A percentile compares a stretch with the other conserved stretches of the same genome.
These are phyloP conservation scores for Catharanthus roseus DNA, from an alignment of 257 asterid genomes.

Conservation along the genomic window DNA sequence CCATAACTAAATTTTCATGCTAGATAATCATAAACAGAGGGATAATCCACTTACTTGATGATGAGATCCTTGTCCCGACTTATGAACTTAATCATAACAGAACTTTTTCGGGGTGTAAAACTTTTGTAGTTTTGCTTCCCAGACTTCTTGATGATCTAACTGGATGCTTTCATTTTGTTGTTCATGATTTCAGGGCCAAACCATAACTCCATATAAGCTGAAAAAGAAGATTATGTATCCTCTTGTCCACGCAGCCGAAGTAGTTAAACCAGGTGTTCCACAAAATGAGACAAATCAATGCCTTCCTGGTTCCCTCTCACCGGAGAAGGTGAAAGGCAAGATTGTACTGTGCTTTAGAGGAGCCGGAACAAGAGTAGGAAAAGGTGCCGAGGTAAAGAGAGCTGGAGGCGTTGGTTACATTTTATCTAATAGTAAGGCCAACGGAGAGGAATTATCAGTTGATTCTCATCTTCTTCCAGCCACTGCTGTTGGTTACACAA, in stretches of 20 bases:
- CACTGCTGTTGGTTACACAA: slow-evolving; percentile 27
- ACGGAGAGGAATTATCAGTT: slow-evolving; percentile 36
- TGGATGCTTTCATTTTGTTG: neutral
- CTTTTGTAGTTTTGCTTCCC: neutral
- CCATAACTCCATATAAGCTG: slow-evolving; percentile 58
- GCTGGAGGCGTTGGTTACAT: slow-evolving; percentile 81
- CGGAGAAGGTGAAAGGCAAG: slow-evolving; percentile 63
- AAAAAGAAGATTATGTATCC: slow-evolving; percentile 46
- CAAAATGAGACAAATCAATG: slow-evolving; percentile 59
- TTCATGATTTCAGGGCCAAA: slow-evolving; percentile 53
- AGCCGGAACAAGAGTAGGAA: slow-evolving; percentile 66
- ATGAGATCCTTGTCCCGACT: too few species aligned
- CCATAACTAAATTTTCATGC: too few species aligned
- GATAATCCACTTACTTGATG: too few species aligned
- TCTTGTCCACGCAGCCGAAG: slow-evolving; percentile 63
- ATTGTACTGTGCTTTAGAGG: slow-evolving; percentile 76
- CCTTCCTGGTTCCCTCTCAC: slow-evolving; percentile 67
- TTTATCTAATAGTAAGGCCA: slow-evolving; percentile 50
- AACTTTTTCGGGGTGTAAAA: too few species aligned
- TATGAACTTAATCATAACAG: too few species aligned
- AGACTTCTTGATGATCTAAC: neutral
- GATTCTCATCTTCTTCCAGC: slow-evolving; percentile 51
- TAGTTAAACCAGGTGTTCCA: slow-evolving; percentile 35
- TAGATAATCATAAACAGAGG: too few species aligned
- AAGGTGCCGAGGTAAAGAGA: slow-evolving; percentile 78